A percentile compares a stretch with the other conserved stretches of the same genome.
Conservation (phyloP, 2,329 filamentous ascomycete species). For the Bipolaris gigantea region DNA sequence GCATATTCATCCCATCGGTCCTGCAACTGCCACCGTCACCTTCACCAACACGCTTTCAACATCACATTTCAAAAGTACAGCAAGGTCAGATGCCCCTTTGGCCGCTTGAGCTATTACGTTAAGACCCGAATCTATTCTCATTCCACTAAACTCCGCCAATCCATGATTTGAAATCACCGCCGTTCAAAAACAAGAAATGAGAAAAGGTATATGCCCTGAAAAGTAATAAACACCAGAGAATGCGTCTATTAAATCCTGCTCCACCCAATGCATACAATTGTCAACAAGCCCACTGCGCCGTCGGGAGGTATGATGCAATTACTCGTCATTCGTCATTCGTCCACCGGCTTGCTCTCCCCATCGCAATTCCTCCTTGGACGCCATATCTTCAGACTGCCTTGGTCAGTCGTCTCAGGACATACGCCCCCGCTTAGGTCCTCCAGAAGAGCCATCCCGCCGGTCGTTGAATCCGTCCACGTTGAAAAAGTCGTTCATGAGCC, state of each 20-base stretch:
- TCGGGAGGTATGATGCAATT: slow-evolving; percentile 23
- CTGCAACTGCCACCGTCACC: not conserved
- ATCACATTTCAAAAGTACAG: not conserved
- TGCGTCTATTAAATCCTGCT: slow-evolving; percentile 28
- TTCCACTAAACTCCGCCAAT: slow-evolving; percentile 1
- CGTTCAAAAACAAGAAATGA: slow-evolving; percentile 9
- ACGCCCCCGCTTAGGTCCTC: slow-evolving; percentile 45
- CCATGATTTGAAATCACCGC: slow-evolving; percentile 18
- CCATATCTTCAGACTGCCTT: not conserved
- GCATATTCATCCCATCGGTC: no score
- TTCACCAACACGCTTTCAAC: not conserved
- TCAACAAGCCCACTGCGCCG: slow-evolving; percentile 23
- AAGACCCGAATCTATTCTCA: not conserved
- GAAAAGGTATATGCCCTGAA: slow-evolving; percentile 15
- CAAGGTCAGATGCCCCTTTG: not conserved
- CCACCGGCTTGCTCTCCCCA: slow-evolving; percentile 6
- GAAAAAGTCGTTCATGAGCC: slow-evolving; percentile 74
- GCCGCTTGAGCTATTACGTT: not conserved
- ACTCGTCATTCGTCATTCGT: slow-evolving; percentile 19
- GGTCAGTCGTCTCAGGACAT: slow-evolving; percentile 24
- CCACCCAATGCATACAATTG: slow-evolving; percentile 28
- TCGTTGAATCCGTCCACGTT: slow-evolving; percentile 66
- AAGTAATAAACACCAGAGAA: slow-evolving; percentile 29
- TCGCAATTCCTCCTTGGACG: slow-evolving; percentile 4
- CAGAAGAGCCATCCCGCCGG: slow-evolving; percentile 57